phyloP scores from a whole-genome alignment of 208 protist species.

The Spongospora subterranea region DNA sequence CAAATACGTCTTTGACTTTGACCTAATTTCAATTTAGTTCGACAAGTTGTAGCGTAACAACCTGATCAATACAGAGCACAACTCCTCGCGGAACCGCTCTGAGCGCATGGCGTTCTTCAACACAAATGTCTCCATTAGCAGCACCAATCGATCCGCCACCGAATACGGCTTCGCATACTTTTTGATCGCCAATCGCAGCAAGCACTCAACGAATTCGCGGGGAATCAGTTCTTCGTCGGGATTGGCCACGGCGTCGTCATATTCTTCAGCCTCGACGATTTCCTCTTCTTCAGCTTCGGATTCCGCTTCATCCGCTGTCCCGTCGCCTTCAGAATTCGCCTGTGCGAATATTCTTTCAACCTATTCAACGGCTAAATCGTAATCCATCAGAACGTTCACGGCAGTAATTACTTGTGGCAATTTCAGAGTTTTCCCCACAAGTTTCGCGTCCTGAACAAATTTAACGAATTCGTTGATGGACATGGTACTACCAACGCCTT shows the following conservation, averaged over 20 bases:
- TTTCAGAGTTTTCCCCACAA: conserved; percentile 44
- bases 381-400: neutral
- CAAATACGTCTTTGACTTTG: conserved; percentile 50
- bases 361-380: neutral
- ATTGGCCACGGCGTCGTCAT: conserved; percentile 19
- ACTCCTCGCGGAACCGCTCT: conserved; percentile 26
- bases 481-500: conserved; percentile 55
- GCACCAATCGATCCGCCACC: neutral
- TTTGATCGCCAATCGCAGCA: neutral
- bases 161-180: conserved; percentile 37
- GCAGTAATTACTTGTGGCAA: neutral
- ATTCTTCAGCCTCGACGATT: neutral
- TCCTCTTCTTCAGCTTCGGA: neutral
- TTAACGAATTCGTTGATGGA: conserved; percentile 51
- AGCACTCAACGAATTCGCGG: conserved; percentile 43
- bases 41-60: neutral
- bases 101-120: conserved; percentile 56
- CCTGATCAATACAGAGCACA: neutral
- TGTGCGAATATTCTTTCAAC: conserved; percentile 4
- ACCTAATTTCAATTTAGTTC: neutral
- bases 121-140: conserved; percentile 35
- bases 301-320: neutral
- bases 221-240: conserved; percentile 52
- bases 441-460: conserved; percentile 54
- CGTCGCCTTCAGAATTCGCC: conserved; percentile 28